phyloP scores from a whole-genome alignment of 1,284 basidiomycete species.

The Ganoderma sp. region DNA sequence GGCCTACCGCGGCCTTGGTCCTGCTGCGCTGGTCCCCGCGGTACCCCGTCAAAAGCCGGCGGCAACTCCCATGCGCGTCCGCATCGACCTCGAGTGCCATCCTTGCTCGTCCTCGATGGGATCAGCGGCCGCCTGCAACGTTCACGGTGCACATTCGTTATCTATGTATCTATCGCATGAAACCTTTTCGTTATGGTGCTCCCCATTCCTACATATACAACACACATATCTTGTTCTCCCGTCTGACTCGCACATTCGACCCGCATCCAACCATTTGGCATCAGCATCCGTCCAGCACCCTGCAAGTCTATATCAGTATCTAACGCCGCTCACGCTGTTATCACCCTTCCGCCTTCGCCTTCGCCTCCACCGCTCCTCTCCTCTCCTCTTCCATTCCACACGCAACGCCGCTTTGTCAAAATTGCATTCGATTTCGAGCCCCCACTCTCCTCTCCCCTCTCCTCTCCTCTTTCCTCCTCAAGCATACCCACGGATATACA shows the following conservation, averaged over 20 bases:
- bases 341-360: conserved; percentile 1
- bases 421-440: conserved; percentile 23
- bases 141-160: not conserved
- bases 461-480: conserved; percentile 9
- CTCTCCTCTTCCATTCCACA: conserved; percentile 21
- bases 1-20: conserved; percentile 7
- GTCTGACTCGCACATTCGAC: conserved; percentile 9
- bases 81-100: not conserved
- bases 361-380: not conserved
- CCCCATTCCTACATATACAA: conserved; percentile 4
- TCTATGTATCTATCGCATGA: conserved; percentile 29
- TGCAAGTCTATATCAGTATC: conserved; percentile 32
- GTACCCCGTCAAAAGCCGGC: conserved; percentile 21
- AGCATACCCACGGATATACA: conserved; percentile 20
- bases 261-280: conserved; percentile 16
- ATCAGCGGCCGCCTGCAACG: conserved; percentile 12
- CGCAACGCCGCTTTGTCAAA: conserved; percentile 27
- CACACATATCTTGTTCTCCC: conserved; percentile 8
- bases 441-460: not conserved
- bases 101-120: conserved; percentile 12
- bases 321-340: conserved; percentile 29
- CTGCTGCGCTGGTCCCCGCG: conserved; percentile 9
- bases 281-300: conserved; percentile 20
- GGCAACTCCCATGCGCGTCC: conserved; percentile 3
- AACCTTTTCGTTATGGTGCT: conserved; percentile 7